These are phyloP conservation scores for Cantharellus anzutake DNA, from an alignment of 768 basidiomycete genomes.

Conservation along the genomic window DNA sequence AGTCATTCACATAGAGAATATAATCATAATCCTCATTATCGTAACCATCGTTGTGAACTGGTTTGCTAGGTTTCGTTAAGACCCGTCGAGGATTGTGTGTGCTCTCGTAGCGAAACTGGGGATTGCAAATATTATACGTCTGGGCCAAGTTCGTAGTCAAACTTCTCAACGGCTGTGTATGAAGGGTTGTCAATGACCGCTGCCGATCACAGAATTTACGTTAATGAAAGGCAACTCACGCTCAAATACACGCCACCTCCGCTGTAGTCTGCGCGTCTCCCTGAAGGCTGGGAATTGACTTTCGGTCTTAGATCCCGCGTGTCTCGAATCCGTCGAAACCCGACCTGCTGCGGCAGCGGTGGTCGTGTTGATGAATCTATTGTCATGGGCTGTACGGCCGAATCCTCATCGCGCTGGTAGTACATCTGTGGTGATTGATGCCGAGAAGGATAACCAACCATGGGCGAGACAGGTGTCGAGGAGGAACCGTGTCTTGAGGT, in stretches of 20 bases:
- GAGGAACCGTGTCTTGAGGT: background rate
- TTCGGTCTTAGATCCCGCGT: slow-evolving; percentile 61
- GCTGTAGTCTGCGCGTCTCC: slow-evolving; percentile 57
- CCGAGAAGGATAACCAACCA: background rate
- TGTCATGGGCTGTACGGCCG: slow-evolving; percentile 43
- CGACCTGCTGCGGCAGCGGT: slow-evolving; percentile 25
- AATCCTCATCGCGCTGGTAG: background rate
- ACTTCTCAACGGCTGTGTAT: slow-evolving; percentile 36
- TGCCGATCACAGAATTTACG: background rate
- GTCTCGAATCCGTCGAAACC: slow-evolving; percentile 63
- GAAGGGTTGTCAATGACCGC: background rate
- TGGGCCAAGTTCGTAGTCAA: slow-evolving; percentile 76
- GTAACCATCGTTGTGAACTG: slow-evolving; percentile 86
- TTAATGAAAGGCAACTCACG: slow-evolving; percentile 28
- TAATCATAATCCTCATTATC: slow-evolving; percentile 99
- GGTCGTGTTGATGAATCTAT: slow-evolving; percentile 27
- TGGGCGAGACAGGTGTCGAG: background rate
- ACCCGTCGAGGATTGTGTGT: slow-evolving; percentile 90
- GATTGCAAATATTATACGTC: slow-evolving; percentile 89
- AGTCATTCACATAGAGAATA: slow-evolving; percentile 97
- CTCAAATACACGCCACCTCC: slow-evolving; percentile 49
- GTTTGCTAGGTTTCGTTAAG: slow-evolving; percentile 93
- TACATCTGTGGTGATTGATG: slow-evolving; percentile 1
- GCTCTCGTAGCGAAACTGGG: slow-evolving; percentile 86
- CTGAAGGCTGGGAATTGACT: slow-evolving; percentile 38